Evolutionary conservation across 1,284 basidiomycete genomes (phyloP).

Genomic region (Cystobasidiaceae sp.): DNA sequence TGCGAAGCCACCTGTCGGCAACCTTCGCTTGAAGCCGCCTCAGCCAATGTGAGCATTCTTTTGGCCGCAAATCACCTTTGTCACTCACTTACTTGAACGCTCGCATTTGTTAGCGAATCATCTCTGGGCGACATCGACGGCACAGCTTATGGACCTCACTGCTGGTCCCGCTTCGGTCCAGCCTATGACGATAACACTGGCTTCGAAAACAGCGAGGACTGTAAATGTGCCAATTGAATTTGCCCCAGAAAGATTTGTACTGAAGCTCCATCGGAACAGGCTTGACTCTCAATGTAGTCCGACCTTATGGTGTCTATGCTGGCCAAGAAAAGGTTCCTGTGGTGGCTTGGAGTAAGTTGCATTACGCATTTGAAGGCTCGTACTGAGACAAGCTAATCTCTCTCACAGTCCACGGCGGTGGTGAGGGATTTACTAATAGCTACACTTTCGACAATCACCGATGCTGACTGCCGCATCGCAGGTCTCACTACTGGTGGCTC

Average conservation of each 20-base stretch:
- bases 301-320: constrained; percentile 1
- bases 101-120: neutral
- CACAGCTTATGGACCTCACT: neutral
- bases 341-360: constrained; percentile 3
- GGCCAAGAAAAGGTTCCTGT: neutral
- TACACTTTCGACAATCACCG: neutral
- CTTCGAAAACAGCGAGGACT: constrained; percentile 7
- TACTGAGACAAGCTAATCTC: too few relatives aligned
- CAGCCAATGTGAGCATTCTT: neutral
- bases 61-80: too few relatives aligned
- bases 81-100: too few relatives aligned
- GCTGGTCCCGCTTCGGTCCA: constrained; percentile 1
- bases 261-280: too few relatives aligned
- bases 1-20: neutral
- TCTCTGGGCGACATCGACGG: constrained; percentile 1
- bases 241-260: too few relatives aligned
- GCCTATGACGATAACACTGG: constrained; percentile 4
- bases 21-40: neutral
- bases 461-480: neutral
- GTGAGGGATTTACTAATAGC: neutral
- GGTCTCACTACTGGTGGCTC: neutral
- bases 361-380: too few relatives aligned
- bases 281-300: neutral
- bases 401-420: neutral
- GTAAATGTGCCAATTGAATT: too few relatives aligned